A percentile compares a stretch with the other conserved stretches of the same genome.
Evolutionary conservation across 2,329 filamentous ascomycete genomes (phyloP).

Genomic region (Aspergillus aculeatus): DNA sequence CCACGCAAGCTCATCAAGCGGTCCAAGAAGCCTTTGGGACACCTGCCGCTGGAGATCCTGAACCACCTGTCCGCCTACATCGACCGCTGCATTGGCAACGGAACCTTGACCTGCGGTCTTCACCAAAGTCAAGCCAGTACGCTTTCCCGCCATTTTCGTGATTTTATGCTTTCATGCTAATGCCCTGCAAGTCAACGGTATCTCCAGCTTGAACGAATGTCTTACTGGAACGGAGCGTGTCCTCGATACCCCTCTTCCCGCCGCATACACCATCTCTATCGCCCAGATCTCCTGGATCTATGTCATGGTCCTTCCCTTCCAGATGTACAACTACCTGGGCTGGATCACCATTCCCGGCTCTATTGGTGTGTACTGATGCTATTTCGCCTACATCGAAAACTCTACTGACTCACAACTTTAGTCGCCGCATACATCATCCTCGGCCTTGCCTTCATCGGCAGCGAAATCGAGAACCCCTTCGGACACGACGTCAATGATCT

Average conservation of each 20-base stretch:
- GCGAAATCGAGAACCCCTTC: conserved; percentile 83
- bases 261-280: conserved; percentile 81
- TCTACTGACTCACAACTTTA: conserved; percentile 13
- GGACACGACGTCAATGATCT: conserved; percentile 81
- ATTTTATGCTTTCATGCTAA: conserved; percentile 7
- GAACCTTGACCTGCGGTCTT: conserved; percentile 35
- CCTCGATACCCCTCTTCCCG: conserved; percentile 75
- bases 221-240: conserved; percentile 73
- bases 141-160: conserved; percentile 6
- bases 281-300: conserved; percentile 86
- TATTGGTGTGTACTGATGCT: conserved; percentile 43
- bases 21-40: conserved; percentile 70
- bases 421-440: conserved; percentile 78
- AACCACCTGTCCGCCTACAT: conserved; percentile 68
- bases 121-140: conserved; percentile 41
- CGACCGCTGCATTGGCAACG: conserved; percentile 56
- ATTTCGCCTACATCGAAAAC: neutral
- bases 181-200: conserved; percentile 50
- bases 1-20: conserved; percentile 75
- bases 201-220: conserved; percentile 68
- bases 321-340: conserved; percentile 62
- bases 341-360: conserved; percentile 80
- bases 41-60: conserved; percentile 79
- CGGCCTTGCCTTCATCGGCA: conserved; percentile 71
- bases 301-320: conserved; percentile 76